Percentiles rank a stretch among this genome's conserved stretches.
These are phyloP conservation scores for Verticillium albo-atrum DNA, from an alignment of 2,329 filamentous ascomycete genomes.

Conservation along the genomic window DNA sequence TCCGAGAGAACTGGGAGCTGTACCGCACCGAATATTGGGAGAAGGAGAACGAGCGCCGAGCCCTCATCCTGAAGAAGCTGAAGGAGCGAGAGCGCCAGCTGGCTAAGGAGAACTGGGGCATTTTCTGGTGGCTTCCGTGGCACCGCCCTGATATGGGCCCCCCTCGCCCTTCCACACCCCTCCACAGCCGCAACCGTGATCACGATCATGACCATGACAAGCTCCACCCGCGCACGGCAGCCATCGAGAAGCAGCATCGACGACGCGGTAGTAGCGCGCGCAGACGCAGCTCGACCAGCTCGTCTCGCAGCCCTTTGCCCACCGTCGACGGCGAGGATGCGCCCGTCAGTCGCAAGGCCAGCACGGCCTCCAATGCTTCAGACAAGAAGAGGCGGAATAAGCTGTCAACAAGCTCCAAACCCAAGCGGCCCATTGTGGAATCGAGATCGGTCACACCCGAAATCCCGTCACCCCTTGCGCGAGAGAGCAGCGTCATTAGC, in stretches of 20 bases:
- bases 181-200: conserved; percentile 19
- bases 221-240: conserved; percentile 33
- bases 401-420: conserved; percentile 31
- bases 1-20: conserved; percentile 94
- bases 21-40: conserved; percentile 97
- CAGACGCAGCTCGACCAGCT: conserved; percentile 47
- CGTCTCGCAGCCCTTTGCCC: conserved; percentile 45
- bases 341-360: conserved; percentile 35
- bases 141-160: conserved; percentile 21
- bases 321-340: conserved; percentile 39
- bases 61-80: conserved; percentile 65
- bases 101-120: conserved; percentile 63
- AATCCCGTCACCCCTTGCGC: conserved; percentile 47
- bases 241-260: conserved; percentile 41
- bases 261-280: conserved; percentile 45
- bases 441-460: conserved; percentile 52
- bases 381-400: conserved; percentile 51
- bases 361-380: conserved; percentile 41
- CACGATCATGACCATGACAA: neutral
- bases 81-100: conserved; percentile 63
- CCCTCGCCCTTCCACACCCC: conserved; percentile 19
- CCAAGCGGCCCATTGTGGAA: conserved; percentile 40
- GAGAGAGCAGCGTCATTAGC: conserved; percentile 35
- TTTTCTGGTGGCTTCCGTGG: conserved; percentile 86
- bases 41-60: conserved; percentile 84